Conservation (phyloP, 345 rosid genomes). For the Gossypium sturtianum region DNA sequence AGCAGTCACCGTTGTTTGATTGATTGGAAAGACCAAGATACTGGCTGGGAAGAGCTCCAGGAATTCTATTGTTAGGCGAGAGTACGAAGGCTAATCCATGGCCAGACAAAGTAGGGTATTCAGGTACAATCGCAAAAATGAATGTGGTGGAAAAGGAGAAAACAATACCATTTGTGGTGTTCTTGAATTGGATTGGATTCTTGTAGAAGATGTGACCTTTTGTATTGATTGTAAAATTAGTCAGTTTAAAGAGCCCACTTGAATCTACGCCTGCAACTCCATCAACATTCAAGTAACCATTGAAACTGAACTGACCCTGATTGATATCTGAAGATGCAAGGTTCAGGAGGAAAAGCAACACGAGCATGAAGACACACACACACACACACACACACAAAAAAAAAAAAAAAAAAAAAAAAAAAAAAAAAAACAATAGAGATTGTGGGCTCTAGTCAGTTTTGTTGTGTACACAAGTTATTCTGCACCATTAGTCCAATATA, state of each 20-base stretch:
- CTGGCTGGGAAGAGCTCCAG: neutral
- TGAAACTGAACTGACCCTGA: constrained; percentile 27
- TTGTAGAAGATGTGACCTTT: constrained; percentile 38
- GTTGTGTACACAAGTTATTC: too few relatives aligned
- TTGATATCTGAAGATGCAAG: constrained; percentile 15
- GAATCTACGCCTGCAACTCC: constrained; percentile 32
- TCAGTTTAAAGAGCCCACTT: constrained; percentile 46
- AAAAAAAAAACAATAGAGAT: neutral
- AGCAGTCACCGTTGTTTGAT: constrained; percentile 25
- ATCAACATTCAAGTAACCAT: constrained; percentile 29
- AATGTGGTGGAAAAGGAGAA: constrained; percentile 26
- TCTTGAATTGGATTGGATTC: constrained; percentile 22
- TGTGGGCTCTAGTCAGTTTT: too few relatives aligned
- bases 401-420: rapidly evolving
- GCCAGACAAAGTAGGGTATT: constrained; percentile 15
- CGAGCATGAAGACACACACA: neutral
- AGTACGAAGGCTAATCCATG: constrained; percentile 38
- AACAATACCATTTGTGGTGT: neutral
- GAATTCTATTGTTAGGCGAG: constrained; percentile 25
- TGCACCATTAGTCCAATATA: too few relatives aligned
- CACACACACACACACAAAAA: too few relatives aligned
- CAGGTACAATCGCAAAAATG: neutral
- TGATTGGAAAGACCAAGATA: constrained; percentile 46
- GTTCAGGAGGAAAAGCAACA: neutral
- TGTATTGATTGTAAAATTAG: constrained; percentile 28